phyloP scores from a whole-genome alignment of 352 stramenopile genomes.

The Thalassiosira livingstoniorum region DNA sequence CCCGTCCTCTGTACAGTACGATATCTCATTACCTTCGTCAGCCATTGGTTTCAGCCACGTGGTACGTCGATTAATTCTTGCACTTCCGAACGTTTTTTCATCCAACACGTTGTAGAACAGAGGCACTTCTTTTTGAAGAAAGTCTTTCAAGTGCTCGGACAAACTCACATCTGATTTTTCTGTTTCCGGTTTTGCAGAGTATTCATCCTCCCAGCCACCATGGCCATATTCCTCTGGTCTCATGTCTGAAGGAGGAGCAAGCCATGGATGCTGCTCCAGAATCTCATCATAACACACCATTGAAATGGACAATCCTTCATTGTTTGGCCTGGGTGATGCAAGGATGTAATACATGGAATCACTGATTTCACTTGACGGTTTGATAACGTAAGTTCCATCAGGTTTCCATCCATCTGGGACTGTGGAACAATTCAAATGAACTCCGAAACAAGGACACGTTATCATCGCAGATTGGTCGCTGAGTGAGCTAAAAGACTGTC shows the following conservation, averaged over 20 bases:
- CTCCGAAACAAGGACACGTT: conserved; percentile 20
- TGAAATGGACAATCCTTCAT: conserved; percentile 30
- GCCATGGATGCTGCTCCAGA: conserved; percentile 33
- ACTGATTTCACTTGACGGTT: not conserved
- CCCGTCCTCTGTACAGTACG: conserved; percentile 36
- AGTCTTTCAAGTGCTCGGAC: conserved; percentile 12
- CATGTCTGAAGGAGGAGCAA: conserved; percentile 24
- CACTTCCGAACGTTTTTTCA: conserved; percentile 22
- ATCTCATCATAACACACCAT: conserved; percentile 46
- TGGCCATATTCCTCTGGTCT: conserved; percentile 11
- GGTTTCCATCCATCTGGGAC: conserved; percentile 8
- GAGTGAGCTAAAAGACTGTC: conserved; percentile 26
- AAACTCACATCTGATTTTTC: conserved; percentile 4
- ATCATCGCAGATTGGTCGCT: conserved; percentile 6
- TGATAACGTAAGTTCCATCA: conserved; percentile 37
- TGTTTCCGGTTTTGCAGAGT: conserved; percentile 19
- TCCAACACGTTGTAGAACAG: conserved; percentile 33
- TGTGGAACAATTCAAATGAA: conserved; percentile 25
- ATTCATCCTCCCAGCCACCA: conserved; percentile 39
- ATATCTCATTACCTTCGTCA: conserved; percentile 4
- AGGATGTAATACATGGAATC: conserved; percentile 49
- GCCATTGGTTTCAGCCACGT: conserved; percentile 33
- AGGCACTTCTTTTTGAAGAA: conserved; percentile 42
- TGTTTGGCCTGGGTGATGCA: conserved; percentile 7
- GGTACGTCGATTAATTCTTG: conserved; percentile 31